Evolutionary conservation across 495 filamentous ascomycete species (phyloP).

Genomic region (Aspergillus nanangensis): DNA sequence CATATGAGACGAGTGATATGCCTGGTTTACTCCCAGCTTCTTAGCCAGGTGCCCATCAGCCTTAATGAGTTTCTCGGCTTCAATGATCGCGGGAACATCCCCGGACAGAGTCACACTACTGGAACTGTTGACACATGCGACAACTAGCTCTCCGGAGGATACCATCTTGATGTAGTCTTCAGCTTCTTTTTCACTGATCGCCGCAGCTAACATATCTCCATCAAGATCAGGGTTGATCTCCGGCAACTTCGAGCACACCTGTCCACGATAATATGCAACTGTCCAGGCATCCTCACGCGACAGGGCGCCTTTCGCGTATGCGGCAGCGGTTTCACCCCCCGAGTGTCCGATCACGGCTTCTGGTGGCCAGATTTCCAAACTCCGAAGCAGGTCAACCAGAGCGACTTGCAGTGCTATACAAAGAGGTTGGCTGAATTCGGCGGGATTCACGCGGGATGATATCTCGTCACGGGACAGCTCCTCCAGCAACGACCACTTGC

Average conservation of each 20-base stretch:
- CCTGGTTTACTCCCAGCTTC: slow-evolving; percentile 43
- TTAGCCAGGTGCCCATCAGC: slow-evolving; percentile 33
- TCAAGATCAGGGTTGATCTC: slow-evolving; percentile 19
- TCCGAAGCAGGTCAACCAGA: slow-evolving; percentile 27
- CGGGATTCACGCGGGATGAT: slow-evolving; percentile 33
- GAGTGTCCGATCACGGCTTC: slow-evolving; percentile 35
- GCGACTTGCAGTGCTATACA: slow-evolving; percentile 32
- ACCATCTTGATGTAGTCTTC: slow-evolving; percentile 14
- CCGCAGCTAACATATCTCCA: slow-evolving; percentile 35
- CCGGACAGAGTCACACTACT: slow-evolving; percentile 42
- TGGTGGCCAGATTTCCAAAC: slow-evolving; percentile 22
- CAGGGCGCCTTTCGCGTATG: slow-evolving; percentile 26
- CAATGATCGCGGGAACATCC: slow-evolving; percentile 27
- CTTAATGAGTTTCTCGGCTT: slow-evolving; percentile 24
- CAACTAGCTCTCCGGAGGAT: slow-evolving; percentile 7
- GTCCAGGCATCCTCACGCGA: slow-evolving; percentile 19
- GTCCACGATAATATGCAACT: slow-evolving; percentile 30
- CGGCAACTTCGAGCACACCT: slow-evolving; percentile 36
- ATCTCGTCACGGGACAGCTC: slow-evolving; percentile 21
- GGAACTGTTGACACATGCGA: slow-evolving; percentile 47
- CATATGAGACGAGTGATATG: slow-evolving; percentile 54
- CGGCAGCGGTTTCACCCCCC: slow-evolving; percentile 32
- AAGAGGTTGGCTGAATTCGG: slow-evolving; percentile 27
- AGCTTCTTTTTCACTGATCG: slow-evolving; percentile 14
- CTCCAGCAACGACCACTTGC: slow-evolving; percentile 19